Evolutionary conservation across 257 asterid species (phyloP), one percentile per base, ranked within the genome.

Genomic region (Solanum acaule): DNA sequence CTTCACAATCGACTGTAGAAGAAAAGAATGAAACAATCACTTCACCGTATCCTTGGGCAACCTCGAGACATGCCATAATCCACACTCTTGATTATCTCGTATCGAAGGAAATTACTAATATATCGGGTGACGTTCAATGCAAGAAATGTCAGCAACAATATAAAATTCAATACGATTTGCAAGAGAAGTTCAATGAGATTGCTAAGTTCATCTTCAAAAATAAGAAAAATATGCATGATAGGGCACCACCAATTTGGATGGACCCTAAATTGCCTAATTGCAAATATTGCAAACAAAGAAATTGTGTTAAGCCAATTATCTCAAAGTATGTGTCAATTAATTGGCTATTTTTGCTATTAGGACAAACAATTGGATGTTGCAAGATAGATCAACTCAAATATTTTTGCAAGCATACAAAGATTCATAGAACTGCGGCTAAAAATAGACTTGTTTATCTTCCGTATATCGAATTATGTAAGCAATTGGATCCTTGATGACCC

Each of bases 341-440:
- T 86, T 85, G 88, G 90, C 72, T 88, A 20, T 88, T 89, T 46
- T 68, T 89, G 86, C 46, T 89, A 1, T 42, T 89, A 34, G 90
- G 87, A 23, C 61, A 86, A 40, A 76, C 82, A 86, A 34, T 86
- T 77, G 90, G 90, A 44, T 79, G 61, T 23, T 86, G 88, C 63
- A 88, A 86, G 82, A 81, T 86, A 27, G 10, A 33, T 67, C 83
- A 86, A 75, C 56, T 88, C 40, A 88, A 78, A 71, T 86, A 86
- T 65, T 89, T 86, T 78, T 86, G 87, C 27, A 89, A 31, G 83
- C 88, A 86, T 20, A 89, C 87, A 8, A 75, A 68, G 14, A 78
- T 76, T 73, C 90, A 89, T 25, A 77, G 90, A 44, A 86, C 88
- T 10, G 87, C 88, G 46, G 88, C 90, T 10, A 89, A 89, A 67